Evolutionary conservation across 306 rosid genomes (phyloP), one percentile per base, ranked within the genome.

Genomic region (Comarum palustre): DNA sequence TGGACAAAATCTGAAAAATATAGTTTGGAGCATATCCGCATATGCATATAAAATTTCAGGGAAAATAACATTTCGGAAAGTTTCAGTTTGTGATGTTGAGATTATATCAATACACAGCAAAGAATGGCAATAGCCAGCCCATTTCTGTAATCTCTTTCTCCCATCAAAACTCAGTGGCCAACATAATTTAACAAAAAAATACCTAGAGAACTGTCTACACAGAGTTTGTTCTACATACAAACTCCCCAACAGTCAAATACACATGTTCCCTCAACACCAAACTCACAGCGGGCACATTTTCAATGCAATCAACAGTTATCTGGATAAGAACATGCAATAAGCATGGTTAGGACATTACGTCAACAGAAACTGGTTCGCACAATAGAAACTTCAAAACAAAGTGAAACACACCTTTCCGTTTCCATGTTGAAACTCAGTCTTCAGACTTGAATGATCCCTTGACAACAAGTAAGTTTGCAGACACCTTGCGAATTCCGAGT

Each of bases 321-420:
- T 91, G 90, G 82, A 87, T 5, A 52, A 45, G 34, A 7, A 46
- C 20, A 4, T 11, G 34, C 20, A 12, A 39, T 14, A 8, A 32
- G 52, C 41, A 51, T 6, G 36, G 1, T n/a, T 25, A 63, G 73
- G 16, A 66, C 24, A 62, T 16, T 34, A 6, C 14, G 62, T 43
- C 42, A 57, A 14, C 25, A 13, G 14, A 50, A n/a, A 27, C 55
- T 24, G 55, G 68, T 59, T 59, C 8, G 27, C 1, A 29, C 12
- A 41, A 25, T 4, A 3, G 20, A 15, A 6, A 43, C 13, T 25
- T 5, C 11, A 29, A 8, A 16, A n/a, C 5, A 22, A 59, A 8
- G 48, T n/a, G 52, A 20, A 75, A 80, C 83, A 73, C 69, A 93
- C 98, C 96, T 94, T 94, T 71, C 96, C 92, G 60, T 82, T 82